phyloP scores from a whole-genome alignment of 495 filamentous ascomycete genomes.

The Annulohypoxylon nitens region DNA sequence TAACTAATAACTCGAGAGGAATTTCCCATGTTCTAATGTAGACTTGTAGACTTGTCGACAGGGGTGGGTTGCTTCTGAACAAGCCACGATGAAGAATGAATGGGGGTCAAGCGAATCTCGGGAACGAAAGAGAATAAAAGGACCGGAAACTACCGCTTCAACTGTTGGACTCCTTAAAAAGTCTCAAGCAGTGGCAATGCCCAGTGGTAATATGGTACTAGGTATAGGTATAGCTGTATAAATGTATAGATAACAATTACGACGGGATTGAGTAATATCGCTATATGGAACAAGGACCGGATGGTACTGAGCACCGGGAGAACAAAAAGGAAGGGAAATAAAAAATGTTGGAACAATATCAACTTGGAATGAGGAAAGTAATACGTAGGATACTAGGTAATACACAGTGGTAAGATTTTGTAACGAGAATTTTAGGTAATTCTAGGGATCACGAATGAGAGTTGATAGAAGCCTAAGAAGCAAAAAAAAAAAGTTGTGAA shows the following conservation, averaged over 20 bases:
- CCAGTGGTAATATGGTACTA: background rate
- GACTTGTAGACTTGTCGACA: slow-evolving; percentile 9
- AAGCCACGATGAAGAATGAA: slow-evolving; percentile 39
- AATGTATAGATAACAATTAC: slow-evolving; percentile 5
- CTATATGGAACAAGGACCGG: slow-evolving; percentile 31
- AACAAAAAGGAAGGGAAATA: slow-evolving; percentile 16
- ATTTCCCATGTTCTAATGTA: slow-evolving; percentile 6
- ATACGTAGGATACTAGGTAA: slow-evolving; percentile 21
- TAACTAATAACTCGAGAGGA: slow-evolving; percentile 27
- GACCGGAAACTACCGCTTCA: slow-evolving; percentile 38
- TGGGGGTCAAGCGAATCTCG: slow-evolving; percentile 38
- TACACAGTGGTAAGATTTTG: background rate
- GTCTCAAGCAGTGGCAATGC: slow-evolving; percentile 7
- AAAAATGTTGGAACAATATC: slow-evolving; percentile 20
- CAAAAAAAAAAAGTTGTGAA: background rate
- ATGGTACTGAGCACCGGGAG: slow-evolving; percentile 6
- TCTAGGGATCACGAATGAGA: slow-evolving; percentile 24
- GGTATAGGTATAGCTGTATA: too few relatives aligned
- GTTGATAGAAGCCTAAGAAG: slow-evolving; percentile 18
- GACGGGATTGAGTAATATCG: slow-evolving; percentile 19
- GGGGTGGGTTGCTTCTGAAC: slow-evolving; percentile 30
- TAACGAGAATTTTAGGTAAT: background rate
- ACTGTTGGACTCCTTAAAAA: background rate
- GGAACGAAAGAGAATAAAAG: slow-evolving; percentile 43
- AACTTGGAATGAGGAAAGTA: slow-evolving; percentile 38